Percentiles rank a stretch among this genome's conserved stretches.
Evolutionary conservation across 768 basidiomycete species (phyloP).

Genomic region (Coprinopsis sp.): DNA sequence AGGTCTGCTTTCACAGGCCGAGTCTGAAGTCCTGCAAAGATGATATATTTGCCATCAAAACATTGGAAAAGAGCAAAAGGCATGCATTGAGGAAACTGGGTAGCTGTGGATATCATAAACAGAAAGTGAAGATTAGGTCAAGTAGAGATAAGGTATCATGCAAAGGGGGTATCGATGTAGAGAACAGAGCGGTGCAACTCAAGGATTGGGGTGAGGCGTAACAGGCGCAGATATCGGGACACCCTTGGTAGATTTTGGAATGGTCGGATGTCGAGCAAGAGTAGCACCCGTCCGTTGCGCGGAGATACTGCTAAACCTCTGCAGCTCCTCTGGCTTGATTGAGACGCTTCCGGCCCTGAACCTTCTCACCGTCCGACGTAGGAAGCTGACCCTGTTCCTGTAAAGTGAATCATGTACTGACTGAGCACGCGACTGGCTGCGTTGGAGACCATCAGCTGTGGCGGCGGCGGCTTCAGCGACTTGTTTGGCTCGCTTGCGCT

Average conservation of each 20-base stretch:
- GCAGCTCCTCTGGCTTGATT: slow-evolving; percentile 82
- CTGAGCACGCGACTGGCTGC: slow-evolving; percentile 86
- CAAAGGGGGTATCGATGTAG: too few relatives aligned
- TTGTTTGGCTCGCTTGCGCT: slow-evolving; percentile 43
- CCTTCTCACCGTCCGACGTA: slow-evolving; percentile 81
- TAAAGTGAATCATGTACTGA: slow-evolving; percentile 90
- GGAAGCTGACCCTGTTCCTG: slow-evolving; percentile 93
- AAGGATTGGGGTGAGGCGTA: neutral
- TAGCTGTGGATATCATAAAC: too few relatives aligned
- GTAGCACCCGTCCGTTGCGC: slow-evolving; percentile 72
- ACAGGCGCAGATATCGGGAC: neutral
- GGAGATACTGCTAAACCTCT: slow-evolving; percentile 84
- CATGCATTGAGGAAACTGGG: too few relatives aligned
- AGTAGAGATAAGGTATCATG: too few relatives aligned
- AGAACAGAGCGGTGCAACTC: too few relatives aligned
- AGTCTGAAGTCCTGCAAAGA: too few relatives aligned
- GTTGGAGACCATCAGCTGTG: slow-evolving; percentile 60
- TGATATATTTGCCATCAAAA: too few relatives aligned
- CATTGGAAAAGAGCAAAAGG: too few relatives aligned
- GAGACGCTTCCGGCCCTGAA: slow-evolving; percentile 81
- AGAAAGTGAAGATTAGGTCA: too few relatives aligned
- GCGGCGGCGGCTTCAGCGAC: slow-evolving; percentile 36
- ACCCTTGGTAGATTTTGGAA: neutral
- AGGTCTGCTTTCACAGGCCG: too few relatives aligned
- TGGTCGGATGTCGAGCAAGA: slow-evolving; percentile 70